A percentile compares a stretch with the other conserved stretches of the same genome.
These are phyloP conservation scores for Reutealis trisperma DNA, from an alignment of 345 rosid species.

Conservation along the genomic window DNA sequence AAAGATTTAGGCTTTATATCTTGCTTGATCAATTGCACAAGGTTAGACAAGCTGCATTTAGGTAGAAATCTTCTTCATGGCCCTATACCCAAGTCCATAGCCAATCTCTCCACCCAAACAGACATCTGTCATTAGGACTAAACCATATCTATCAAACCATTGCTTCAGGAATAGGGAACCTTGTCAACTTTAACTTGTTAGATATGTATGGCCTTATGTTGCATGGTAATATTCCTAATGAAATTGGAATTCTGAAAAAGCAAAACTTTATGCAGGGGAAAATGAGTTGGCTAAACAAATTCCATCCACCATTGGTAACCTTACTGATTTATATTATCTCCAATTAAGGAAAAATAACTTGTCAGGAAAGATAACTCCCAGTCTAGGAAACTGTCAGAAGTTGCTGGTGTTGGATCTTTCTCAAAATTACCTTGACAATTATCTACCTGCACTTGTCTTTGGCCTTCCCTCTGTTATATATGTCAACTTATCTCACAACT, in stretches of 20 bases:
- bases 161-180: too few species aligned
- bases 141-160: too few species aligned
- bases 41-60: not conserved
- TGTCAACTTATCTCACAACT: conserved; percentile 26
- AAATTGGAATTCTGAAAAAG: not conserved
- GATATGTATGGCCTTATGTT: not conserved
- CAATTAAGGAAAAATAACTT: conserved; percentile 12
- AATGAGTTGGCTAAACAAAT: conserved; percentile 15
- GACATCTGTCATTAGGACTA: too few species aligned
- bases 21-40: conserved; percentile 21
- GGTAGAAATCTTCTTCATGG: not conserved
- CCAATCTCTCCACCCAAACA: too few species aligned
- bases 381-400: conserved; percentile 13
- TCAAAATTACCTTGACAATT: conserved; percentile 28
- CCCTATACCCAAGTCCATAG: too few species aligned
- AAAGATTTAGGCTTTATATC: conserved; percentile 25
- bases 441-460: conserved; percentile 21
- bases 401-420: conserved; percentile 12
- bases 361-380: conserved; percentile 28
- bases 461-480: conserved; percentile 16
- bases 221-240: not conserved
- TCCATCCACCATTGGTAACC: conserved; percentile 26
- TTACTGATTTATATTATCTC: not conserved
- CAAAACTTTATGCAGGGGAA: not conserved
- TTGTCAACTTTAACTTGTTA: not conserved